Conservation (phyloP, 164 flowering plant species). For the Kingdonia uniflora region DNA sequence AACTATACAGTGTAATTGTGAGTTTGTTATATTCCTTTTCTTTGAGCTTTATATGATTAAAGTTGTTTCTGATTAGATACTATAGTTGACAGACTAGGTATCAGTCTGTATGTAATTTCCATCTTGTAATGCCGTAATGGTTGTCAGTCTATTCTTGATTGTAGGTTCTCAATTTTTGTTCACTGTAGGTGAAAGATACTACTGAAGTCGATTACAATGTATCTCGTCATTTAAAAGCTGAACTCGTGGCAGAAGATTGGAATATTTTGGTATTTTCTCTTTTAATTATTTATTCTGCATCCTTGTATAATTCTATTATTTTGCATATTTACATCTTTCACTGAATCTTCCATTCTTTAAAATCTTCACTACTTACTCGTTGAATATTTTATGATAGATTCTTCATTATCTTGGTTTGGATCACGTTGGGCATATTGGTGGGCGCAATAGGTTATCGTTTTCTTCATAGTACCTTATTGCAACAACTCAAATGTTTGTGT, state of each 20-base stretch:
- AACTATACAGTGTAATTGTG: no score
- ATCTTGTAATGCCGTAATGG: neutral
- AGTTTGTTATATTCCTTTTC: no score
- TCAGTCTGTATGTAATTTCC: neutral
- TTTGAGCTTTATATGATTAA: no score
- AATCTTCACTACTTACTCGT: neutral
- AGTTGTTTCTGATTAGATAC: no score
- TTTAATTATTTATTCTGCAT: neutral
- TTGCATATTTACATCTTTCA: no score
- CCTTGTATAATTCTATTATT: neutral
- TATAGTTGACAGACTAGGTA: no score
- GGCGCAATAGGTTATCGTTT: constrained; percentile 61
- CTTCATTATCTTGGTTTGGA: constrained; percentile 98
- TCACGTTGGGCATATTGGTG: constrained; percentile 97
- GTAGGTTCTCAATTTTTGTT: neutral
- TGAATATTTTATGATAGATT: constrained; percentile 46
- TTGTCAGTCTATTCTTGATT: neutral
- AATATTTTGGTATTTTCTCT: constrained; percentile 56
- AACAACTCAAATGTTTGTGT: neutral
- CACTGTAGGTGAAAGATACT: constrained; percentile 82
- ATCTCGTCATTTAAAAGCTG: constrained; percentile 68
- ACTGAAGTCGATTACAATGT: constrained; percentile 91
- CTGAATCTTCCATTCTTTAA: neutral
- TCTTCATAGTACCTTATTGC: neutral
- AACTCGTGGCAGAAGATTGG: constrained; percentile 67